Evolutionary conservation across 352 stramenopile genomes (phyloP), one percentile per base, ranked within the genome.

Genomic region (Pythium volutum): DNA sequence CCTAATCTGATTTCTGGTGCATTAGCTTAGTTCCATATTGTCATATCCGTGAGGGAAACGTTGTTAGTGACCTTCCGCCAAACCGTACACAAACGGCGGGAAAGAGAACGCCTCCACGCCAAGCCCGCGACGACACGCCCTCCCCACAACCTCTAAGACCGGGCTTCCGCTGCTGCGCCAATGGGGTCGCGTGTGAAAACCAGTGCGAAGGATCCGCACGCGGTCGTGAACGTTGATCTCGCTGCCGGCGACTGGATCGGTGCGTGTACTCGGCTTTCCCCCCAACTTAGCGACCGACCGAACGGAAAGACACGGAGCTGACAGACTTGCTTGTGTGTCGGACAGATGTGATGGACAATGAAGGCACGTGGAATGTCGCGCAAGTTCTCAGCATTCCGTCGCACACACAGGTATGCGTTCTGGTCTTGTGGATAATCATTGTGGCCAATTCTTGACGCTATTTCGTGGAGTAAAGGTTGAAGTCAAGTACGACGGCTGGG

Each of bases 321-420:
- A 36, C 31, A 15, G 31, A 6, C 22, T 48, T 1, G n/a, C 36
- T 43, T 22, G 36, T 11, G 31, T 26, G 36, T 14, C 31, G 26
- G n/a, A n/a, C 26, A 90, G 81, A 90, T 52, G 79, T 87, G 4
- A 58, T 90, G 69, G 78, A 90, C 48, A 42, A 50, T 43, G 78
- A 84, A 52, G 81, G 77, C 20, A 71, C 84, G 41, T 90, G 81
- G 81, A 90, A 90, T 48, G 78, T 87, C n/a, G 81, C 78, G 38
- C 73, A 74, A 45, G 42, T 48, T 18, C 42, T 48, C 5, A n/a
- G 27, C 1, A 16, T 48, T 3, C 42, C 42, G 42, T 29, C 42
- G 42, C n/a, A 18, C 42, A 48, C n/a, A 15, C 7, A 29, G 42
- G 42, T 48, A 27, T n/a, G 18, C 10, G 20, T 16, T 12, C 36